Conservation (phyloP, 2,329 filamentous ascomycete genomes). For the Beauveria sp. region DNA sequence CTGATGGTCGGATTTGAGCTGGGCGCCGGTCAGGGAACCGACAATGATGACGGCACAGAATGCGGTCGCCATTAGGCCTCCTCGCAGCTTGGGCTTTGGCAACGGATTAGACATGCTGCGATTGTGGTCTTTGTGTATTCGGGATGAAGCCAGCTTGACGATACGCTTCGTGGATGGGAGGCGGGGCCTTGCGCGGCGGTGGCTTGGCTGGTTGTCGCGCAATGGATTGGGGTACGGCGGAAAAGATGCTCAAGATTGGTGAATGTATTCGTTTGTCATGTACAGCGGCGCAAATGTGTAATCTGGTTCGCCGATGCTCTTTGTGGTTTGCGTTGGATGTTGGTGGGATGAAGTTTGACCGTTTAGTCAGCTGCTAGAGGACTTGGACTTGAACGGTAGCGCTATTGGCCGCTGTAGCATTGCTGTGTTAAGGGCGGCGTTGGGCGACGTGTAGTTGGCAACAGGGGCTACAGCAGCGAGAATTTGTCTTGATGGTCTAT, state of each 20-base stretch:
- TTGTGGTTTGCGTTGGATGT: neutral
- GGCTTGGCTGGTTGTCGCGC: neutral
- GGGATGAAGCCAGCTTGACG: neutral
- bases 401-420: neutral
- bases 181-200: neutral
- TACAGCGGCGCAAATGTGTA: neutral
- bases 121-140: neutral
- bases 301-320: neutral
- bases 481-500: no score
- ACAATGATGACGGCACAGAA: slow-evolving; percentile 39
- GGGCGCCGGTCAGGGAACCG: slow-evolving; percentile 40
- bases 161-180: no score
- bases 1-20: slow-evolving; percentile 40
- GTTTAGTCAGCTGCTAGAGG: neutral
- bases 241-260: no score
- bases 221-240: no score
- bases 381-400: neutral
- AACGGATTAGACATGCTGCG: slow-evolving; percentile 12
- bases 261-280: neutral
- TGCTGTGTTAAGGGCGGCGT: neutral
- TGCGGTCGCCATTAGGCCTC: slow-evolving; percentile 32
- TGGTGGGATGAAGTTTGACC: neutral
- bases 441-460: neutral
- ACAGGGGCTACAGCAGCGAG: no score
- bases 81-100: slow-evolving; percentile 25